Percentiles rank a stretch among this genome's conserved stretches.
phyloP scores from a whole-genome alignment of 2,329 filamentous ascomycete species.

The Ascochyta rabiei region DNA sequence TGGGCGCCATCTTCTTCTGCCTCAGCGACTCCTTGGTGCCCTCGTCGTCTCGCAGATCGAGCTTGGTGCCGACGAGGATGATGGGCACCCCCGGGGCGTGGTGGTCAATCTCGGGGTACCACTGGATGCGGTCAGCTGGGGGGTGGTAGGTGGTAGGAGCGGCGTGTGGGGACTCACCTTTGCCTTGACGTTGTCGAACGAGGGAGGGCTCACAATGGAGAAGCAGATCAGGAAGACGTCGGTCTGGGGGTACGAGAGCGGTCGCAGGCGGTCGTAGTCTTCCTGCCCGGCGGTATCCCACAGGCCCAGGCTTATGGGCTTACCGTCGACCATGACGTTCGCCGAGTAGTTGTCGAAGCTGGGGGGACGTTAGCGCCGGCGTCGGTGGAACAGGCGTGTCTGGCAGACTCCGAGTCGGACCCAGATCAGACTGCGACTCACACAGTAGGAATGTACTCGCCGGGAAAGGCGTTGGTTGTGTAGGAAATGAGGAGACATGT shows the following conservation, averaged over 20 bases:
- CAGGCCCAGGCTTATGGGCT: slow-evolving; percentile 92
- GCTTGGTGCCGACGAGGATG: slow-evolving; percentile 95
- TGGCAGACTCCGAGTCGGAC: background rate
- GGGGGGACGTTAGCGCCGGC: slow-evolving; percentile 29
- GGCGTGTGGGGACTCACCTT: slow-evolving; percentile 68
- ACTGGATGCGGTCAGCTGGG: slow-evolving; percentile 60
- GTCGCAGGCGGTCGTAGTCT: slow-evolving; percentile 94
- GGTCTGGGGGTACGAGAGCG: slow-evolving; percentile 96
- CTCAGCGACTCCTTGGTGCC: slow-evolving; percentile 80
- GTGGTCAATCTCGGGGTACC: slow-evolving; percentile 97
- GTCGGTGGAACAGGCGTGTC: slow-evolving; percentile 8
- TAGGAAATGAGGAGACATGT: slow-evolving; percentile 99
- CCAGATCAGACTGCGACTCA: too few relatives aligned
- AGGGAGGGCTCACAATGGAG: slow-evolving; percentile 95
- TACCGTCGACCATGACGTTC: slow-evolving; percentile 98
- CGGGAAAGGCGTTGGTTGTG: slow-evolving; percentile 99
- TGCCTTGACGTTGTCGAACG: slow-evolving; percentile 98
- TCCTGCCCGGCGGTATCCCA: slow-evolving; percentile 99
- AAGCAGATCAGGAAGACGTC: slow-evolving; percentile 99
- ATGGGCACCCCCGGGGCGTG: slow-evolving; percentile 95
- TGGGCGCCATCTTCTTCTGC: slow-evolving; percentile 95
- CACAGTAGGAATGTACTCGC: slow-evolving; percentile 99
- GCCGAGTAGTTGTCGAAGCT: slow-evolving; percentile 99
- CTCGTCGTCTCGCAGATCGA: slow-evolving; percentile 90
- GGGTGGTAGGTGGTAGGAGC: background rate